Percentiles rank a stretch among this genome's conserved stretches.
Evolutionary conservation across 345 rosid species (phyloP).

Genomic region (Linum tenue): DNA sequence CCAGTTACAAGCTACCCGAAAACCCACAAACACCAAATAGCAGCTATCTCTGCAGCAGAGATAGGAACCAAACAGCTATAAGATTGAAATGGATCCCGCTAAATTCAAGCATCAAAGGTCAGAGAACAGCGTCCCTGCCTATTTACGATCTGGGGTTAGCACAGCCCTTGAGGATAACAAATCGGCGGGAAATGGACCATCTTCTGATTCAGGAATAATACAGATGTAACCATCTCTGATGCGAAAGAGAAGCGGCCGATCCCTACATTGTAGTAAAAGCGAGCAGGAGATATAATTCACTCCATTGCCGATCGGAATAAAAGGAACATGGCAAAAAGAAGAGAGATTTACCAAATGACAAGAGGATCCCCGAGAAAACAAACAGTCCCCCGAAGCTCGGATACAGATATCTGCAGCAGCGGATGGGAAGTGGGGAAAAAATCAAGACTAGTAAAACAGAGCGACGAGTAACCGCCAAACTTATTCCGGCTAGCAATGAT

Average conservation of each 20-base stretch:
- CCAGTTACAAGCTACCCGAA: neutral
- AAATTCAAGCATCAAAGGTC: neutral
- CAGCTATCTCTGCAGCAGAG: neutral
- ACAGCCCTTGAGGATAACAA: conserved; percentile 37
- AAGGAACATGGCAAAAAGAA: neutral
- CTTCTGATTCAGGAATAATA: conserved; percentile 46
- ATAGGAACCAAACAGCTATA: too few relatives aligned
- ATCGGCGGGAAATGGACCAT: conserved; percentile 49
- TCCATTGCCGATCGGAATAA: too few relatives aligned
- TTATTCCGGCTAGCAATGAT: neutral
- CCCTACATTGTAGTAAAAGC: neutral
- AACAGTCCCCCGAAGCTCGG: neutral
- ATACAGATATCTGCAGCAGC: neutral
- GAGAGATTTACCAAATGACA: neutral
- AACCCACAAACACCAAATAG: neutral
- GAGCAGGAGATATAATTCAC: neutral
- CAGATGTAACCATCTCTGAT: conserved; percentile 38
- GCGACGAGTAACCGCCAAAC: neutral
- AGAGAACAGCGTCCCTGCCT: conserved; percentile 29
- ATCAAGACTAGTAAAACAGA: neutral
- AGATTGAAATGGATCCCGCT: too few relatives aligned
- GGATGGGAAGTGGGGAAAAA: too few relatives aligned
- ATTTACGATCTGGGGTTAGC: conserved; percentile 41
- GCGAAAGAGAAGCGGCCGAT: neutral
- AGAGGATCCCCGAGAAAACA: neutral